phyloP scores from a whole-genome alignment of 257 asterid genomes.

The Misopates orontium region DNA sequence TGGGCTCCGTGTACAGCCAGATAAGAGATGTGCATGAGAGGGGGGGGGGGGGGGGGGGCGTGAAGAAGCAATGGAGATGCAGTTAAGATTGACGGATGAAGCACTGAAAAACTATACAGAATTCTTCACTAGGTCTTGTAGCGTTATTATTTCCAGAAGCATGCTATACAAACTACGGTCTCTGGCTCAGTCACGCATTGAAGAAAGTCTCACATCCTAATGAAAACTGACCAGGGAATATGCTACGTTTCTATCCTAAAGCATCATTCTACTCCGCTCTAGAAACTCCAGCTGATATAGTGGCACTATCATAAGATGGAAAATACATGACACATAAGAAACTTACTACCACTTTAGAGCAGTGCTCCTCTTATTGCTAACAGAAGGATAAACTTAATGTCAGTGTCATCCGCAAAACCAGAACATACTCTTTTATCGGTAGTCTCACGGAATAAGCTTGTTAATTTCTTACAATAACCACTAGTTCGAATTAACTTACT shows the following conservation, averaged over 20 bases:
- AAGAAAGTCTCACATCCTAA: too few species aligned
- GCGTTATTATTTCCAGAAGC: background rate
- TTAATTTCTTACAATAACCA: background rate
- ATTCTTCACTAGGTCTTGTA: background rate
- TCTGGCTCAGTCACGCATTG: background rate
- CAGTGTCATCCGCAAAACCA: background rate
- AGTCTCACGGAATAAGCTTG: background rate
- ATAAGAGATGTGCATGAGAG: background rate
- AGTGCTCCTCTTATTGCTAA: background rate
- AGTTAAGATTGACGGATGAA: too few species aligned
- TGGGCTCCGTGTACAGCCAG: background rate
- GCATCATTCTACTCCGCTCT: background rate
- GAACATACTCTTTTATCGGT: background rate
- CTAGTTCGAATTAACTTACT: conserved; percentile 45
- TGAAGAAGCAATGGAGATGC: too few species aligned
- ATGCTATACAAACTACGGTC: background rate
- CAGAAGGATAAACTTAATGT: conserved; percentile 6
- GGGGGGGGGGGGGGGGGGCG: too few species aligned
- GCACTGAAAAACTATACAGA: background rate
- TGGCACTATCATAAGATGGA: background rate
- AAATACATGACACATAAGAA: background rate
- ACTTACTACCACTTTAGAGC: conserved; percentile 3
- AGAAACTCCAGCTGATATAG: background rate
- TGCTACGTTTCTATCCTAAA: conserved; percentile 1
- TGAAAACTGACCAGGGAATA: background rate